Evolutionary conservation across 2,329 filamentous ascomycete species (phyloP), one percentile per base, ranked within the genome.

Genomic region (Cytospora paraplurivora): DNA sequence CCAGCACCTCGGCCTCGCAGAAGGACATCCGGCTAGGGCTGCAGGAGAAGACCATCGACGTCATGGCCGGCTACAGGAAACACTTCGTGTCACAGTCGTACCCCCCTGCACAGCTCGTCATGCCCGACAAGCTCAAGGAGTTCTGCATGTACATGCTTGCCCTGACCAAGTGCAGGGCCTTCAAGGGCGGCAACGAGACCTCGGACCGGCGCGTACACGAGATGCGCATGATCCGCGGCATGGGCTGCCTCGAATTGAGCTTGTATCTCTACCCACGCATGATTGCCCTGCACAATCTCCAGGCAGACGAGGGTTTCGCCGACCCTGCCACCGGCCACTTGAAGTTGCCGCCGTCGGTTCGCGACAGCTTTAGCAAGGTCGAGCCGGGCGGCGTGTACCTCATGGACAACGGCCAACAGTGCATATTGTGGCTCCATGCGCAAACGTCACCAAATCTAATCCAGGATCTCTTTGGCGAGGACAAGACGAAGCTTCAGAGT

Each of bases 251-350:
- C 21, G 95, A 98, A 74, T 81, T 97, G 51, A 92, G 91, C 33
- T 81, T 97, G 41, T 98, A 98, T 75, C 88, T 99, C 56, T 99
- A 99, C 75, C 95, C 95, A 21, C 89, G 93, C 62, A 96, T 99
- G 77, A 89, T 97, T 66, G 87, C 95, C 5, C 79, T 99, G 56
- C 95, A 99, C 81, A 96, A 93, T 74, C 85, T 99, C 64, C 85
- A 91, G 59, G 87, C 91, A 0, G 88, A 90, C 67, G 93, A 98
- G 70, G 94, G 95, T 11, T 99, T 98, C 74, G 87, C 93, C n/a
- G 93, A 97, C 71, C 71, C 85, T 13, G 88, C 92, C 72, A 92
- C 92, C 4, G 93, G 93, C 15, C 91, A 97, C 68, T 81, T 99
- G 49, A 88, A 88, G 72, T 88, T 99, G 78, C 95, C 95, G 3